Conservation (phyloP, 1,284 basidiomycete genomes). For the Puccinia coronata region DNA sequence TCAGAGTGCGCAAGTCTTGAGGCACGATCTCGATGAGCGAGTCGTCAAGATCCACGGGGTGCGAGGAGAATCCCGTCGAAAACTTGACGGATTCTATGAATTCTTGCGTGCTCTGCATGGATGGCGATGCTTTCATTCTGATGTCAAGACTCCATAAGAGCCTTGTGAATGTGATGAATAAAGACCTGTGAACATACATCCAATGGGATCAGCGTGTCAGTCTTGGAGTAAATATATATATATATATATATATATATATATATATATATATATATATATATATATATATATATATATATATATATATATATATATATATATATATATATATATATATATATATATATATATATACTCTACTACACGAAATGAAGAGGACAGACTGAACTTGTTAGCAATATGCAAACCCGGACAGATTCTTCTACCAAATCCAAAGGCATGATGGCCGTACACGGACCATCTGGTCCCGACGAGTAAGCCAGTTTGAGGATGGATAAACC, state of each 20-base stretch:
- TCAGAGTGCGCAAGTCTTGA: background rate
- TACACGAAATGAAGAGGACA: too few species aligned
- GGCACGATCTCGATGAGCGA: background rate
- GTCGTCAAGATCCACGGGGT: constrained; percentile 43
- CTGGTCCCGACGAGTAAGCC: constrained; percentile 51
- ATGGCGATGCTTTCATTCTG: background rate
- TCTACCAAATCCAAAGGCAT: constrained; percentile 57
- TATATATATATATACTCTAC: too few species aligned
- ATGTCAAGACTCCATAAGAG: constrained; percentile 53
- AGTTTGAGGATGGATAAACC: constrained; percentile 51
- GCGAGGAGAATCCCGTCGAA: constrained; percentile 54
- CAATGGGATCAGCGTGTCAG: too few species aligned
- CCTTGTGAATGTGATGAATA: constrained; percentile 54
- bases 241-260: too few species aligned
- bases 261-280: too few species aligned
- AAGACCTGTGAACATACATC: constrained; percentile 35
- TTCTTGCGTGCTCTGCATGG: constrained; percentile 7
- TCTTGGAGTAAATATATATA: too few species aligned
- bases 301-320: too few species aligned
- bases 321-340: too few species aligned
- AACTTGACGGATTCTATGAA: constrained; percentile 51
- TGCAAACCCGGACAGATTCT: constrained; percentile 58
- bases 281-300: too few species aligned
- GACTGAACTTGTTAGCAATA: constrained; percentile 57
- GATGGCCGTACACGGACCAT: constrained; percentile 53